Evolutionary conservation across 2,329 filamentous ascomycete species (phyloP).

Genomic region (Dothidotthia symphoricarpi): DNA sequence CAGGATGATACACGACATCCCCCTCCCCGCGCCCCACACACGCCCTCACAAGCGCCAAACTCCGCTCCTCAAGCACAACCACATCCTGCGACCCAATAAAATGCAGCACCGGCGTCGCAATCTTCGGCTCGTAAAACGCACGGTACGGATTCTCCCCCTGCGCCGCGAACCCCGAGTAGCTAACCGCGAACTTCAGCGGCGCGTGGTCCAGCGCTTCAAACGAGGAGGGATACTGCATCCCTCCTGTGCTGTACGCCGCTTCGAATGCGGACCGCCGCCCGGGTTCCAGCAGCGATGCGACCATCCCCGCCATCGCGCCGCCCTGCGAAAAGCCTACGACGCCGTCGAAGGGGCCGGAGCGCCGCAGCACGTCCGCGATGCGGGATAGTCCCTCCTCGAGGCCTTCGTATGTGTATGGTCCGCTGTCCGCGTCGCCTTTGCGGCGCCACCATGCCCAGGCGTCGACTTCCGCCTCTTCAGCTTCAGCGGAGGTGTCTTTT

Average conservation of each 20-base stretch:
- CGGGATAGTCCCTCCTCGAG: constrained; percentile 66
- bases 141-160: constrained; percentile 58
- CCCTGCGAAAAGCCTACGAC: constrained; percentile 41
- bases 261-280: constrained; percentile 52
- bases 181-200: constrained; percentile 67
- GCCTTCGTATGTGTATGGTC: constrained; percentile 59
- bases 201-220: constrained; percentile 52
- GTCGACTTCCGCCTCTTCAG: constrained; percentile 57
- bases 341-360: constrained; percentile 38
- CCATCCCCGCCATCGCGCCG: constrained; percentile 64
- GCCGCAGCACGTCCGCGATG: constrained; percentile 51
- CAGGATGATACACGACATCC: constrained; percentile 69
- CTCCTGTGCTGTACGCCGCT: constrained; percentile 36
- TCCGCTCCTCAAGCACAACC: constrained; percentile 78
- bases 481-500: constrained; percentile 31
- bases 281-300: constrained; percentile 69
- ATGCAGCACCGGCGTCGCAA: constrained; percentile 76
- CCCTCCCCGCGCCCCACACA: constrained; percentile 55
- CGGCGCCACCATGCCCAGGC: constrained; percentile 82
- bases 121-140: constrained; percentile 72
- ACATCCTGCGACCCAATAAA: constrained; percentile 81
- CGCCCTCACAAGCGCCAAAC: constrained; percentile 63
- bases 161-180: constrained; percentile 75
- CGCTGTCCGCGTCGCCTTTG: constrained; percentile 54
- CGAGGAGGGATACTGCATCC: constrained; percentile 53